A percentile compares a stretch with the other conserved stretches of the same genome.
These are phyloP conservation scores for Zasmidium citrigriseum DNA, from an alignment of 2,329 filamentous ascomycete species.

Conservation along the genomic window DNA sequence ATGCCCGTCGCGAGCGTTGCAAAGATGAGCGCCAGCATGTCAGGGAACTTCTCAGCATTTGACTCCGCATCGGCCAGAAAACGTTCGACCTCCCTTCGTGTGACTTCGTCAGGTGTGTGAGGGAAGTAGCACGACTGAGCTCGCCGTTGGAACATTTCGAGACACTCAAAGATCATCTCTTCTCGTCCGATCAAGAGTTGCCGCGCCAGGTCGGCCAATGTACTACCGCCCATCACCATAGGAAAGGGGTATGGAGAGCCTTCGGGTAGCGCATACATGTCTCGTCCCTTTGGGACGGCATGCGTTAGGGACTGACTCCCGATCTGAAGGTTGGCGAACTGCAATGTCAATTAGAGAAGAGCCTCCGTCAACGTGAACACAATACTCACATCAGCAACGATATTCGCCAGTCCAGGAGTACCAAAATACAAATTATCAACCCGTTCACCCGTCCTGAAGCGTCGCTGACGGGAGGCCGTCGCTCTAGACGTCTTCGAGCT, in stretches of 20 bases:
- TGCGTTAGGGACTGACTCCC: slow-evolving; percentile 46
- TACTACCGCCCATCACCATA: slow-evolving; percentile 33
- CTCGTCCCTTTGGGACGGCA: slow-evolving; percentile 38
- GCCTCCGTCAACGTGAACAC: slow-evolving; percentile 5
- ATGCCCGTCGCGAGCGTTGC: slow-evolving; percentile 49
- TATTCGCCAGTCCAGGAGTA: slow-evolving; percentile 49
- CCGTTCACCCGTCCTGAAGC: slow-evolving; percentile 42
- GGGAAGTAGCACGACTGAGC: slow-evolving; percentile 49
- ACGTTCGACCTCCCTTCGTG: slow-evolving; percentile 45
- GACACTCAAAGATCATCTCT: slow-evolving; percentile 42
- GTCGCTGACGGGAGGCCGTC: slow-evolving; percentile 30
- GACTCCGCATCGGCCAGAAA: slow-evolving; percentile 45
- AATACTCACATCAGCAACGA: slow-evolving; percentile 47
- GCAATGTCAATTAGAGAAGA: slow-evolving; percentile 13
- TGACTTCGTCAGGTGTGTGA: slow-evolving; percentile 46
- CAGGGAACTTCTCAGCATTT: slow-evolving; percentile 47
- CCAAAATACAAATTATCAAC: slow-evolving; percentile 53
- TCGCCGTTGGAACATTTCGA: slow-evolving; percentile 45
- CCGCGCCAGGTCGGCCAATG: slow-evolving; percentile 27
- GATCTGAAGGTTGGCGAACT: slow-evolving; percentile 47
- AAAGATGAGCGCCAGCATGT: slow-evolving; percentile 52
- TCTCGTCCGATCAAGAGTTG: slow-evolving; percentile 41
- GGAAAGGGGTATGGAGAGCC: slow-evolving; percentile 46
- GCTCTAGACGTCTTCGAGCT: slow-evolving; percentile 24
- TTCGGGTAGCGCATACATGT: slow-evolving; percentile 43